Base-by-base conservation (phyloP, 176 grass and related monocot genomes). In the Dendrocalamus sinicus region DNA sequence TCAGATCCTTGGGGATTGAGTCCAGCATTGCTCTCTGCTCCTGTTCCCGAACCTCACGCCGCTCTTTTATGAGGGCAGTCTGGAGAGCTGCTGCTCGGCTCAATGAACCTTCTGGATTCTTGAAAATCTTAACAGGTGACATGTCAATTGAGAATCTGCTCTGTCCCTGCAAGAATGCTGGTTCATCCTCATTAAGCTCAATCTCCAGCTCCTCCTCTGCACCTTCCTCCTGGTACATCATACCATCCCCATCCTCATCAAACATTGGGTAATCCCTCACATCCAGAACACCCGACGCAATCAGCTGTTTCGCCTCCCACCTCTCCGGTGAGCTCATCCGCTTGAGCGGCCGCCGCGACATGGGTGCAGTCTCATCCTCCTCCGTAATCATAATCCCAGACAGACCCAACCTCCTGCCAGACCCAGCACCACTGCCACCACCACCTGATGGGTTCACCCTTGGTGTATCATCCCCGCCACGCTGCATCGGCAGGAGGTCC, bases 1-100 rank as follows among this genome's bases (percentile, higher is more conserved):
- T 98, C 46, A 98, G 84, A 92, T 98, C 96, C 89, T 98, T 98
- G 10, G 93, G 95, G 52, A 98, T 98, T 0, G 96, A 95, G 44
- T 98, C 96, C n/a, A 98, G 73, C 93, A 98, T 98, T 73, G 91
- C 92, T 86, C 96, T 92, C 86, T 98, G 96, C 71, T 98, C 93
- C 73, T 98, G 95, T 76, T 95, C 91, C 32, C 93, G 85, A 64
- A 98, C 91, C 74, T 98, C 95, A 72, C 95, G 89, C 71, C 95
- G 88, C 88, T 98, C 95, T 88, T 98, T 98, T 67, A 93, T 93
- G 43, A 98, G 93, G 43, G 93, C 93, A n/a, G 93, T 87, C 77
- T 98, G 95, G 41, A 98, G 90, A 16, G 91, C 93, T 40, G 93
- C 95, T 32, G 95, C 95, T 30, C 93, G 88, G 84, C 95, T 95